A percentile compares a stretch with the other conserved stretches of the same genome.
Conservation (phyloP, 1,139 yeast species). For the Scheffersomyces illinoinensis region DNA sequence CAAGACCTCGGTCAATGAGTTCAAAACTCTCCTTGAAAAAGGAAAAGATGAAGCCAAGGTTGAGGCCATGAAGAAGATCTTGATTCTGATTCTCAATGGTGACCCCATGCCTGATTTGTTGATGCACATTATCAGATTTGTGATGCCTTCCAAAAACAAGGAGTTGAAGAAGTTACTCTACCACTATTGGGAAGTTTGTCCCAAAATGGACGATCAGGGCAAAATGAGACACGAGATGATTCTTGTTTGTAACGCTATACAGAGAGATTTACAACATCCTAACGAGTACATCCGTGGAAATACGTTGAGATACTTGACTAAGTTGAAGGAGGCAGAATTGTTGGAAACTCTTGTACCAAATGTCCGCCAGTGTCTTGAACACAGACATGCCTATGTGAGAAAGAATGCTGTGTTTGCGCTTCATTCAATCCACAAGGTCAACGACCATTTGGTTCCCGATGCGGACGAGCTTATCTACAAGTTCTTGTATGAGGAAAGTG, state of each 20-base stretch:
- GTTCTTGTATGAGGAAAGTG: conserved; percentile 80
- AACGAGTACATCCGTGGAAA: conserved; percentile 96
- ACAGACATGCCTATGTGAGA: conserved; percentile 97
- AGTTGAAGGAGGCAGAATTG: conserved; percentile 88
- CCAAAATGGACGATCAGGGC: conserved; percentile 84
- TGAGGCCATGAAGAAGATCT: conserved; percentile 85
- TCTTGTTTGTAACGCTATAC: conserved; percentile 95
- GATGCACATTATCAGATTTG: conserved; percentile 96
- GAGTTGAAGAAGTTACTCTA: conserved; percentile 89
- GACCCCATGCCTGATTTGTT: conserved; percentile 92
- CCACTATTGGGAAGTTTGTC: conserved; percentile 98
- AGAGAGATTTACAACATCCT: conserved; percentile 96
- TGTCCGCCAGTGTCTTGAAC: conserved; percentile 86
- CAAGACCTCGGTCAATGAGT: conserved; percentile 73
- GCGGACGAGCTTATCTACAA: conserved; percentile 81
- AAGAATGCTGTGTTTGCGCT: conserved; percentile 96
- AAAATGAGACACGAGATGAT: conserved; percentile 98
- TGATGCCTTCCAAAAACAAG: conserved; percentile 93
- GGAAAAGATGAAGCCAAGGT: conserved; percentile 87
- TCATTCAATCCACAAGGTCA: conserved; percentile 76
- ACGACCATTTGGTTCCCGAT: conserved; percentile 89
- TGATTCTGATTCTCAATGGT: conserved; percentile 87
- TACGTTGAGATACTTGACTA: conserved; percentile 86
- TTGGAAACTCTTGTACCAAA: conserved; percentile 95
- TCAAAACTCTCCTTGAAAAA: conserved; percentile 79